phyloP scores from a whole-genome alignment of 768 basidiomycete species.

The Chalciporus pseudorubinellus region DNA sequence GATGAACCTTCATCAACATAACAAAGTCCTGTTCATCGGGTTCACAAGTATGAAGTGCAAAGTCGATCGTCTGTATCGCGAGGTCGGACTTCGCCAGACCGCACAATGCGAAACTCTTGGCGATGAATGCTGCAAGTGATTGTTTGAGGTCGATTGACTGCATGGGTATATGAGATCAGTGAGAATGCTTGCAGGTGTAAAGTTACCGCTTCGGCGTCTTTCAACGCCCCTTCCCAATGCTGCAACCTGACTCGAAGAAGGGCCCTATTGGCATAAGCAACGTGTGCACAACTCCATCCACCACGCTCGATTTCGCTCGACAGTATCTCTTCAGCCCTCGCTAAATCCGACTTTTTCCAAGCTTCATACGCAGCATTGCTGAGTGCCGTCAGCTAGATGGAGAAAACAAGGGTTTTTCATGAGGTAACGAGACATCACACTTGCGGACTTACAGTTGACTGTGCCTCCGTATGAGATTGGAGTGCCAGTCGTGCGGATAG shows the following conservation, averaged over 20 bases:
- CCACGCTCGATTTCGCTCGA: conserved; percentile 13
- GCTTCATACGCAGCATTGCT: conserved; percentile 6
- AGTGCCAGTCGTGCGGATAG: too few species aligned
- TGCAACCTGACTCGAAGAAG: conserved; percentile 8
- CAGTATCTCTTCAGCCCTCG: conserved; percentile 10
- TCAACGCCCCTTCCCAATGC: conserved; percentile 11
- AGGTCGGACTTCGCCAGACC: neutral
- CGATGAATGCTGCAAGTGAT: conserved; percentile 12
- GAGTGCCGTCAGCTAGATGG: conserved; percentile 12
- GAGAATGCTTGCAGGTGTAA: neutral
- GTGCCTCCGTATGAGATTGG: too few species aligned
- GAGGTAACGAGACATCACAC: too few species aligned
- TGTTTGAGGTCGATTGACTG: conserved; percentile 8
- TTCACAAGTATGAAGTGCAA: conserved; percentile 1
- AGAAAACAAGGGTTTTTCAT: too few species aligned
- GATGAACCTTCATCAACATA: conserved; percentile 12
- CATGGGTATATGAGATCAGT: neutral
- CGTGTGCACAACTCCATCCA: neutral
- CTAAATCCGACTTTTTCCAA: conserved; percentile 8
- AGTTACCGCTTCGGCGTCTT: conserved; percentile 13
- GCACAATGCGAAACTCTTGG: conserved; percentile 2
- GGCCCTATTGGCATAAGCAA: conserved; percentile 13
- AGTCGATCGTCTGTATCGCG: conserved; percentile 1
- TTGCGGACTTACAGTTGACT: too few species aligned
- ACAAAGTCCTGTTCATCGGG: conserved; percentile 7